A percentile compares a stretch with the other conserved stretches of the same genome.
These are phyloP conservation scores for Heliamphora exappendiculata DNA, from an alignment of 148 eudicot species.

Conservation along the genomic window DNA sequence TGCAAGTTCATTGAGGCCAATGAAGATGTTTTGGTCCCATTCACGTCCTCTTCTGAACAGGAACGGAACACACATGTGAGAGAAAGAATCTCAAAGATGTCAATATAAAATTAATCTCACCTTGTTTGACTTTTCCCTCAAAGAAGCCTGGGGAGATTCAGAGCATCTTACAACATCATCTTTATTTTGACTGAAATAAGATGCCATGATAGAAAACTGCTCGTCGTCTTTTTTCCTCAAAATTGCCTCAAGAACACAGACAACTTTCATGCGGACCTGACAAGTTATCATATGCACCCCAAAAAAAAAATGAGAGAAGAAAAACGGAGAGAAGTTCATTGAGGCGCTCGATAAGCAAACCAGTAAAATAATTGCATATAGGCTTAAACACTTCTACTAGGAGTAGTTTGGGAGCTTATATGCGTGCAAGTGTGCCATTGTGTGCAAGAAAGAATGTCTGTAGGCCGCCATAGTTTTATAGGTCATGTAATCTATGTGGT, in stretches of 20 bases:
- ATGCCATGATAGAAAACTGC: slow-evolving; percentile 43
- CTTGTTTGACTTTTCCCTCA: slow-evolving; percentile 81
- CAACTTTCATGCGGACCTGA: slow-evolving; percentile 87
- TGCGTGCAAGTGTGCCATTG: neutral
- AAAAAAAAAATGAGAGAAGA: neutral
- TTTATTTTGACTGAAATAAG: slow-evolving; percentile 61
- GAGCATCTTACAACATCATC: slow-evolving; percentile 63
- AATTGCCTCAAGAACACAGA: slow-evolving; percentile 91
- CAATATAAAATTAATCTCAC: no score
- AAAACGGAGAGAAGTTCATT: neutral
- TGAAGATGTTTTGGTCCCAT: no score
- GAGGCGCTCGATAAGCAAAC: neutral
- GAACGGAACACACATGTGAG: neutral
- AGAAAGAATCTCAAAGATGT: no score
- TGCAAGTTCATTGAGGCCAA: neutral
- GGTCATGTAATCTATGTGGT: neutral
- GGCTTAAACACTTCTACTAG: no score
- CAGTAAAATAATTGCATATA: no score
- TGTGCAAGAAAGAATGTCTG: neutral
- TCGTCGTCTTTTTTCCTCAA: slow-evolving; percentile 74
- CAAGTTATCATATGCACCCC: slow-evolving; percentile 11
- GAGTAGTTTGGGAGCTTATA: no score
- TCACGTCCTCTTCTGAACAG: neutral
- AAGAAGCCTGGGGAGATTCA: slow-evolving; percentile 93
- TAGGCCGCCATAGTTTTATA: neutral